A percentile compares a stretch with the other conserved stretches of the same genome.
phyloP scores from a whole-genome alignment of 495 filamentous ascomycete species.

The Penicillium mononematosum region DNA sequence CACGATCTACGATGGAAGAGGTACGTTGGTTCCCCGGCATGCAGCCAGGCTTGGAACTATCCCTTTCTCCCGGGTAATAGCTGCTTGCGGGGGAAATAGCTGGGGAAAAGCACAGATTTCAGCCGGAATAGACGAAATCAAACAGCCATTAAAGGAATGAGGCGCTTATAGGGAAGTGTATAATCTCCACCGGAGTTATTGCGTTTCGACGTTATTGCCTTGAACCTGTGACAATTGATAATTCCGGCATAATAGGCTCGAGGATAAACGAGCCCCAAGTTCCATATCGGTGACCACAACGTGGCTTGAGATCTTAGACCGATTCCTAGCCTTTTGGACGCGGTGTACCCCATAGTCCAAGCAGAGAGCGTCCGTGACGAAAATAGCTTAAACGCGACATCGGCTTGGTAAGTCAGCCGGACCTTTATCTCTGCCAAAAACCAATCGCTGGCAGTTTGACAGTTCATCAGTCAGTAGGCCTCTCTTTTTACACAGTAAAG shows the following conservation, averaged over 20 bases:
- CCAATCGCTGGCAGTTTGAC: constrained; percentile 27
- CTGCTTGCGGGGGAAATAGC: constrained; percentile 17
- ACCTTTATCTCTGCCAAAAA: constrained; percentile 11
- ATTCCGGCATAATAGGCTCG: background rate
- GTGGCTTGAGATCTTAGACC: constrained; percentile 13
- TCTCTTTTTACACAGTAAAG: background rate
- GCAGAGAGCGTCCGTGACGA: constrained; percentile 20
- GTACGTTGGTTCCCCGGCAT: constrained; percentile 27
- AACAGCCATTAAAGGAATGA: constrained; percentile 9
- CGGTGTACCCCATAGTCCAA: constrained; percentile 6
- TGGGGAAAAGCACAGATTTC: background rate
- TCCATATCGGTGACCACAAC: constrained; percentile 6
- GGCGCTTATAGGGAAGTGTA: background rate
- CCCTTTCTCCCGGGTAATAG: constrained; percentile 24
- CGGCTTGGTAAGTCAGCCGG: constrained; percentile 28
- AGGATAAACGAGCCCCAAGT: background rate
- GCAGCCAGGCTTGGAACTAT: constrained; percentile 23
- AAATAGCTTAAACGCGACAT: constrained; percentile 28
- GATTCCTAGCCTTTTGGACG: constrained; percentile 10
- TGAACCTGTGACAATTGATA: background rate
- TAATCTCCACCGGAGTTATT: constrained; percentile 2
- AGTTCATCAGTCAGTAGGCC: constrained; percentile 32
- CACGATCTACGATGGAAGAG: constrained; percentile 19
- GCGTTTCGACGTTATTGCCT: background rate
- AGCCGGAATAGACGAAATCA: background rate